phyloP scores from a whole-genome alignment of 2,329 filamentous ascomycete genomes.

The Thelonectria olida region DNA sequence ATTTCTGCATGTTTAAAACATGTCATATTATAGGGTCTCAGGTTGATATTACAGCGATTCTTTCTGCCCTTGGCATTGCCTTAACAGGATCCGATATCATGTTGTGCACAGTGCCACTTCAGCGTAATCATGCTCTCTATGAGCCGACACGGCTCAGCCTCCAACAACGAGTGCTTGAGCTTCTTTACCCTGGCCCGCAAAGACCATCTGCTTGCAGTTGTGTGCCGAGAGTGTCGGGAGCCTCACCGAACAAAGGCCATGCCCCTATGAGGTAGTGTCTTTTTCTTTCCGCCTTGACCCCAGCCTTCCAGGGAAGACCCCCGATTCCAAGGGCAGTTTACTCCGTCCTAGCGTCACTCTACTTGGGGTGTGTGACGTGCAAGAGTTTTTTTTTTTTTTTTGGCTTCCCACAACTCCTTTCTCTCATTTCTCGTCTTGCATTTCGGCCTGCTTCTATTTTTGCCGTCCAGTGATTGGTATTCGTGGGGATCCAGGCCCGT shows the following conservation, averaged over 20 bases:
- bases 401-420: slow-evolving; percentile 19
- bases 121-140: slow-evolving; percentile 30
- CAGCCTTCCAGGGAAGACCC: slow-evolving; percentile 7
- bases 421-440: background rate
- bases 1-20: background rate
- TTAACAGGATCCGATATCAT: slow-evolving; percentile 3
- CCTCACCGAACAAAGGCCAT: background rate
- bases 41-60: slow-evolving; percentile 1
- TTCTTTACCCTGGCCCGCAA: slow-evolving; percentile 19
- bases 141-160: slow-evolving; percentile 34
- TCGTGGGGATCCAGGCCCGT: slow-evolving; percentile 3
- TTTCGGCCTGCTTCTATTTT: slow-evolving; percentile 8
- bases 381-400: slow-evolving; percentile 16
- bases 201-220: slow-evolving; percentile 24
- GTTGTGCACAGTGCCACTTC: slow-evolving; percentile 33
- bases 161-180: slow-evolving; percentile 30
- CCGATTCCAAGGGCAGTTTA: background rate
- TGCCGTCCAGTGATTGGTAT: no score
- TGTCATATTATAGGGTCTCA: background rate
- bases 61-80: slow-evolving; percentile 17
- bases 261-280: background rate
- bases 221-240: slow-evolving; percentile 29
- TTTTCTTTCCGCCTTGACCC: slow-evolving; percentile 5
- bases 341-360: background rate
- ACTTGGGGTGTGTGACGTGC: slow-evolving; percentile 19